Base-by-base conservation (phyloP, 345 rosid genomes). In the Eutrema yunnanense region DNA sequence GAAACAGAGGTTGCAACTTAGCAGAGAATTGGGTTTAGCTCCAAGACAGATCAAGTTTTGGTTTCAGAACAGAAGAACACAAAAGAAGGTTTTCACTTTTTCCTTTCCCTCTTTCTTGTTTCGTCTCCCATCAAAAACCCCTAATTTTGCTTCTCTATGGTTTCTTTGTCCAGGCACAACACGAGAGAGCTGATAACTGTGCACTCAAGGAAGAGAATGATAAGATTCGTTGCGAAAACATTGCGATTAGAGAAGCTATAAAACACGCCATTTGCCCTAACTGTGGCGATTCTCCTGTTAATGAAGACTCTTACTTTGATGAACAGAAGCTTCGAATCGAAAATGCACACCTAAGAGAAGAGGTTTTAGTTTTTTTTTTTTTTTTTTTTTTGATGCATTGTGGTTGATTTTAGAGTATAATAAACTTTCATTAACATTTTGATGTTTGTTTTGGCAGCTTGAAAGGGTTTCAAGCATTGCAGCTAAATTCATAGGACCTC, bases 21-120 rank as follows among this genome's bases (percentile, higher is more conserved):
- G 99, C 69, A 82, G 89, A 78, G 99, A 95, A 66, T 52, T 95
- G 79, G 87, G 90, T 67, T 81, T 95, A 73, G 85, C 90, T 58
- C 97, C 97, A 3, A 78, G 97, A 6, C 99, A 95, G 87, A 95
- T 95, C 88, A 95, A 95, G 88, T 92, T 95, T 75, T 95, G 99
- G 99, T 95, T 95, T 72, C 99, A 95, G 41, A 95, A 95, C 85
- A 80, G 96, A 72, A 81, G 97, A 79, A 95, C 99, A 16, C 99
- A 95, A 72, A 95, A 89, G 89, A 95, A 95, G 96, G 97, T 91
- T 68, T 9, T 16, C 2, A 3, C 34, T 10, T 33, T 40, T n/a
- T 4, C 0, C 19, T 52, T 8, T 16, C 38, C 19, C 62, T 56
- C 48, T 64, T 22, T 44, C 41, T 47, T 41, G 33, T 9, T 6